Percentiles rank a stretch among this genome's conserved stretches.
These are phyloP conservation scores for Salix udensis DNA, from an alignment of 345 rosid species.

Conservation along the genomic window DNA sequence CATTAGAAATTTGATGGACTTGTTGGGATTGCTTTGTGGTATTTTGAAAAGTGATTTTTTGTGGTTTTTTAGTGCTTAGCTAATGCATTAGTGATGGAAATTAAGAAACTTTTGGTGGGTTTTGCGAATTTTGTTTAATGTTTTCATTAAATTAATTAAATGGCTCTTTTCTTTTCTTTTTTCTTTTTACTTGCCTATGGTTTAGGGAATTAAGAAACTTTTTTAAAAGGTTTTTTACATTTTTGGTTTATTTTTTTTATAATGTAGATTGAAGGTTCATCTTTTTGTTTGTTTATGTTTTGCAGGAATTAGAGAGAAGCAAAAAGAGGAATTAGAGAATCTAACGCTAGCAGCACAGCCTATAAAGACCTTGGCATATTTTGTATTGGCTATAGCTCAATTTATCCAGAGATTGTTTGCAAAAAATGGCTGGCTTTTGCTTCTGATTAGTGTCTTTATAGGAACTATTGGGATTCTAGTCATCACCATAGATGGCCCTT, in stretches of 20 bases:
- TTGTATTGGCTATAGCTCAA: conserved; percentile 51
- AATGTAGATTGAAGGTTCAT: too few relatives aligned
- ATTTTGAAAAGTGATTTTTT: too few relatives aligned
- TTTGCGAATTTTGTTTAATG: not conserved
- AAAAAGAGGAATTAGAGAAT: conserved; percentile 63
- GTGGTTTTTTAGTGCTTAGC: too few relatives aligned
- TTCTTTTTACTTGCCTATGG: too few relatives aligned
- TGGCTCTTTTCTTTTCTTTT: not conserved
- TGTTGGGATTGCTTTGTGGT: not conserved
- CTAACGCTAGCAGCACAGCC: conserved; percentile 69
- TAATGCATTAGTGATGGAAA: not conserved
- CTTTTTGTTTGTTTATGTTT: not conserved
- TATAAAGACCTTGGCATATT: conserved; percentile 61
- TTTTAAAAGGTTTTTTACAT: too few relatives aligned
- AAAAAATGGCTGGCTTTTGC: conserved; percentile 68
- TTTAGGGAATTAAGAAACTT: too few relatives aligned
- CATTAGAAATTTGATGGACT: not conserved
- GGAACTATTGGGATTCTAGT: conserved; percentile 47
- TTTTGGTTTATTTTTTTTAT: too few relatives aligned
- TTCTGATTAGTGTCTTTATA: conserved; percentile 38
- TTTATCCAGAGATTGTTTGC: conserved; percentile 53
- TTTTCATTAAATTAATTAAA: too few relatives aligned
- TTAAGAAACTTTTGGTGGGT: not conserved
- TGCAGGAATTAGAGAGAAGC: conserved; percentile 60
- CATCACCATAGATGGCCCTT: conserved; percentile 73